Percentiles rank a stretch among this genome's conserved stretches.
Conservation (phyloP, 495 filamentous ascomycete species). For the Penicillium salamii region DNA sequence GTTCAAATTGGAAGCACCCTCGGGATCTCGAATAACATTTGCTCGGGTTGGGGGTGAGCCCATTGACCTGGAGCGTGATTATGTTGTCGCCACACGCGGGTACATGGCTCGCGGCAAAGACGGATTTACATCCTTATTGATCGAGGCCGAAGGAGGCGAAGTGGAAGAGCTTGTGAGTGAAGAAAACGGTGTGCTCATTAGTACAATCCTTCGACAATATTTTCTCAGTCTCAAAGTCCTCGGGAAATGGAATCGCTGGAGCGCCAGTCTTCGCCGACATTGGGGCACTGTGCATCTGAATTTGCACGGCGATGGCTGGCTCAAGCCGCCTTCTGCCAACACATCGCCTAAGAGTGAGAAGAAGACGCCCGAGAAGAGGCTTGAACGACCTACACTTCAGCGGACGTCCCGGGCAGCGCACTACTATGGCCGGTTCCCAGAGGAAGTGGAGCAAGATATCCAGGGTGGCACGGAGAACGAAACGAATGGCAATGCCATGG, state of each 20-base stretch:
- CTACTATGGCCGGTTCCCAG: conserved; percentile 46
- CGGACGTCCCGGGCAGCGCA: conserved; percentile 25
- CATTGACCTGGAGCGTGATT: conserved; percentile 57
- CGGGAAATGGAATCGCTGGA: conserved; percentile 70
- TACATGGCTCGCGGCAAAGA: conserved; percentile 90
- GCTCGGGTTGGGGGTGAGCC: conserved; percentile 57
- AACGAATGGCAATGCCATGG: conserved; percentile 34
- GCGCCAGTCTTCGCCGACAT: conserved; percentile 52
- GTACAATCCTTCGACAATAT: conserved; percentile 81
- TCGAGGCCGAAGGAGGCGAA: conserved; percentile 64
- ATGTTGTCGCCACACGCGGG: conserved; percentile 70
- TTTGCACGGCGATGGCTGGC: conserved; percentile 42
- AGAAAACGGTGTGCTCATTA: conserved; percentile 82
- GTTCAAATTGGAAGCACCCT: conserved; percentile 59
- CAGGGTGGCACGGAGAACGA: conserved; percentile 24
- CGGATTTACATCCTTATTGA: conserved; percentile 71
- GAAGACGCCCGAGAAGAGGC: conserved; percentile 18
- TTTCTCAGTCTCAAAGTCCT: conserved; percentile 80
- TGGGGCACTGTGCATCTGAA: conserved; percentile 60
- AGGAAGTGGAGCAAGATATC: conserved; percentile 32
- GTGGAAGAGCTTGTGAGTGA: conserved; percentile 77
- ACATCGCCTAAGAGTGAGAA: conserved; percentile 31
- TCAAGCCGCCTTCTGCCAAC: conserved; percentile 31
- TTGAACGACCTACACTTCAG: conserved; percentile 22
- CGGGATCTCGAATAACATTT: conserved; percentile 59